Conservation (phyloP, 176 grass and related monocot genomes). For the Oryza nivara region DNA sequence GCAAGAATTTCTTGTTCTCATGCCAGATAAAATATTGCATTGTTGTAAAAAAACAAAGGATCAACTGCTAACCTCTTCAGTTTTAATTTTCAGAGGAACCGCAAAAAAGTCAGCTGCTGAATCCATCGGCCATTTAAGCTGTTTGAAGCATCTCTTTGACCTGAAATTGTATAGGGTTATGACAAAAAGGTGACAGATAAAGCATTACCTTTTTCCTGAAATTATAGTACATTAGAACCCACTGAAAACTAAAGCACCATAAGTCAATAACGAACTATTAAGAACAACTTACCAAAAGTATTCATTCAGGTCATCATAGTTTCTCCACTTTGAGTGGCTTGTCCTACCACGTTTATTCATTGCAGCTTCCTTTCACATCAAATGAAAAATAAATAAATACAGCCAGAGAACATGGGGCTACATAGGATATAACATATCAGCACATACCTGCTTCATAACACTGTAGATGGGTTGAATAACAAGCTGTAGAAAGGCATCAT, state of each 20-base stretch:
- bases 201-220: neutral
- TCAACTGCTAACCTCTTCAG: conserved; percentile 45
- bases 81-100: conserved; percentile 14
- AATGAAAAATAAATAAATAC: conserved; percentile 41
- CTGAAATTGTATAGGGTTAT: conserved; percentile 48
- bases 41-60: conserved; percentile 17
- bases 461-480: conserved; percentile 79
- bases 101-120: conserved; percentile 50
- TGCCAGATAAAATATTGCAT: conserved; percentile 10
- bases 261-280: conserved; percentile 25
- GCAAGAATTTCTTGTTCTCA: neutral
- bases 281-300: conserved; percentile 76
- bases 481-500: conserved; percentile 61
- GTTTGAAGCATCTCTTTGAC: conserved; percentile 81
- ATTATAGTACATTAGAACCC: neutral
- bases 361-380: conserved; percentile 73
- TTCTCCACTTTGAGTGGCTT: conserved; percentile 98
- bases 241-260: conserved; percentile 7
- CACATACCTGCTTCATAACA: conserved; percentile 77
- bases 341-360: conserved; percentile 61
- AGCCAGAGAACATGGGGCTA: neutral
- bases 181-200: conserved; percentile 22
- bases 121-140: conserved; percentile 77
- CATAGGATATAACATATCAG: conserved; percentile 10
- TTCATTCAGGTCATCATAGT: conserved; percentile 98